A percentile compares a stretch with the other conserved stretches of the same genome.
phyloP scores from a whole-genome alignment of 495 filamentous ascomycete species.

The Coniosporium apollinis region DNA sequence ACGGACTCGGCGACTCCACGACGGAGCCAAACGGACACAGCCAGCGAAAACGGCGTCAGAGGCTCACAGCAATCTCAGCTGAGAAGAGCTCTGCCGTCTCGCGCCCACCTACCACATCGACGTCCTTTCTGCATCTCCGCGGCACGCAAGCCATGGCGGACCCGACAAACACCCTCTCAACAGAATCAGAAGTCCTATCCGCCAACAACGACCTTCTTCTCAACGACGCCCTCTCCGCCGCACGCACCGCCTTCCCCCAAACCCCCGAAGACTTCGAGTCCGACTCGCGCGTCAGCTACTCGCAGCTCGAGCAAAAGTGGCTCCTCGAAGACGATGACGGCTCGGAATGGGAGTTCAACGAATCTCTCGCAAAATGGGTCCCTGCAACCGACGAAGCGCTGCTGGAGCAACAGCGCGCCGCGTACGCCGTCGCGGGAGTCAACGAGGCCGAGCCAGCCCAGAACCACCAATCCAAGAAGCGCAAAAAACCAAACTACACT shows the following conservation, averaged over 20 bases:
- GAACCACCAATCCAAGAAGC: slow-evolving; percentile 38
- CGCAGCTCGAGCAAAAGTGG: slow-evolving; percentile 60
- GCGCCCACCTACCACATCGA: too few relatives aligned
- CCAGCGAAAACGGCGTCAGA: too few relatives aligned
- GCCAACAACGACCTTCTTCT: not conserved
- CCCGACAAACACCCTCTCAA: too few relatives aligned
- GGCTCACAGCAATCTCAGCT: too few relatives aligned
- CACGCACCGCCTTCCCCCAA: slow-evolving; percentile 7
- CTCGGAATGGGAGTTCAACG: slow-evolving; percentile 68
- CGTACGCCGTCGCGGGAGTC: slow-evolving; percentile 54
- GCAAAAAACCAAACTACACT: too few relatives aligned
- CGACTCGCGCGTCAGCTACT: slow-evolving; percentile 77
- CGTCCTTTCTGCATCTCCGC: too few relatives aligned
- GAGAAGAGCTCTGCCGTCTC: too few relatives aligned
- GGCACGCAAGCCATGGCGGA: too few relatives aligned
- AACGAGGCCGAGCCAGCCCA: slow-evolving; percentile 41
- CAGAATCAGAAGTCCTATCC: too few relatives aligned
- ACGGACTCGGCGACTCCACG: too few relatives aligned
- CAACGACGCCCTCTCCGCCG: not conserved
- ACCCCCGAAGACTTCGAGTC: slow-evolving; percentile 48
- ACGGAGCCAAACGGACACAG: too few relatives aligned
- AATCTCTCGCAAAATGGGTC: slow-evolving; percentile 52
- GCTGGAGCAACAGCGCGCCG: slow-evolving; percentile 59
- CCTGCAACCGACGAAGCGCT: slow-evolving; percentile 51
- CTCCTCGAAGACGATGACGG: slow-evolving; percentile 75